phyloP scores from a whole-genome alignment of 306 rosid genomes.

The Castanopsis chinensis region DNA sequence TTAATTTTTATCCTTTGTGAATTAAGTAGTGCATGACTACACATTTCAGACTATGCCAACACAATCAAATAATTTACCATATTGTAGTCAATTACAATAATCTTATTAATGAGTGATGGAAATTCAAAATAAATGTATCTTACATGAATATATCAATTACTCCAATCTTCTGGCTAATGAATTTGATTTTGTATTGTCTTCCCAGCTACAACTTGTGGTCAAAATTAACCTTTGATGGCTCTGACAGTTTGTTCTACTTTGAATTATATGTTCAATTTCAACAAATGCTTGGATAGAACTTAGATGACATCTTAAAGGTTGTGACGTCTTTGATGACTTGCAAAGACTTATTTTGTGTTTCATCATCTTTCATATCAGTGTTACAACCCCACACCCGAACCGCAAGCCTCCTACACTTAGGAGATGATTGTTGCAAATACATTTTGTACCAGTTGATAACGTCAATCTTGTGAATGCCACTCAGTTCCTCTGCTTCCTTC shows the following conservation, averaged over 20 bases:
- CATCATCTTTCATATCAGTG: constrained; percentile 56
- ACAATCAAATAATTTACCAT: not conserved
- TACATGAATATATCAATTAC: not conserved
- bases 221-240: constrained; percentile 1
- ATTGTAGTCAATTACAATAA: not conserved
- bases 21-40: no score
- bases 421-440: constrained; percentile 65
- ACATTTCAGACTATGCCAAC: no score
- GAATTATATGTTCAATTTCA: constrained; percentile 25
- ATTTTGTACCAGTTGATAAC: constrained; percentile 67
- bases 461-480: constrained; percentile 57
- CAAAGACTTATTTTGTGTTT: constrained; percentile 31
- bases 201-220: not conserved
- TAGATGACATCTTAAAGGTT: constrained; percentile 60
- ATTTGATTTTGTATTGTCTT: not conserved
- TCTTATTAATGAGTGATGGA: not conserved
- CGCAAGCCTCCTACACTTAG: constrained; percentile 67
- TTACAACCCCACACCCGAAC: constrained; percentile 92
- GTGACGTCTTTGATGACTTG: constrained; percentile 52
- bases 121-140: not conserved
- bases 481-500: constrained; percentile 77
- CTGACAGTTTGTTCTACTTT: not conserved
- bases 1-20: no score
- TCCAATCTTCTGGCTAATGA: not conserved
- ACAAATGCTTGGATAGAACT: constrained; percentile 61